Base-by-base conservation (phyloP, 306 rosid species). In the Cucurbita moschata region DNA sequence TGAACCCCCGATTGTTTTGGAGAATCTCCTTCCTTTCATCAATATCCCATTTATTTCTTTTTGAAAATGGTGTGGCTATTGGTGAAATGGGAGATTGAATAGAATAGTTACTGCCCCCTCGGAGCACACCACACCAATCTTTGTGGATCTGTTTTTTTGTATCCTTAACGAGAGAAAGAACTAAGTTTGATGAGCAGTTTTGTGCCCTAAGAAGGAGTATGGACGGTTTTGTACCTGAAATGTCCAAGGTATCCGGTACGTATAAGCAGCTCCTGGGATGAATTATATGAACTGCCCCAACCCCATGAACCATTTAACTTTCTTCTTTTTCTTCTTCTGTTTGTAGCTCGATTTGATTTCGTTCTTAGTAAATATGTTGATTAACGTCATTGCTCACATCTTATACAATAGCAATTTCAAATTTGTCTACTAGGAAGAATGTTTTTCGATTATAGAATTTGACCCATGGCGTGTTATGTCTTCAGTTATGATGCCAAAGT, bases 341-440 rank as follows among this genome's bases (percentile, higher is more conserved):
- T 43, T 64, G 53, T 65, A 65, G 71, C 43, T 4, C 43, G 15
- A 43, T 65, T 65, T 65, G 37, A 18, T 53, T 65, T 65, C 18
- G 53, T 65, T 43, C 42, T 65, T n/a, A 40, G 71, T 65, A 65
- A 65, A 65, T 65, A 65, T 43, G 71, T 65, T 19, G 53, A 65
- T 65, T 65, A 65, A 43, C 71, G 71, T 43, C 53, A 42, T 65
- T 65, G 52, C 71, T 65, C 37, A 65, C 53, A 65, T 64, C 52
- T n/a, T 65, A 42, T 65, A 65, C 53, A 65, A 65, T 39, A 65
- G 53, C 5, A n/a, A 43, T 65, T 43, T 64, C 49, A 7, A 38
- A 63, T 63, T 43, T 65, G 16, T 64, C 52, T 40, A n/a, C 23
- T 51, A n/a, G 6, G 88, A 83, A 65, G 47, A 35, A 10, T 13